Evolutionary conservation across 176 grass and related monocot species (phyloP), one percentile per base, ranked within the genome.

Genomic region (Typha latifolia): DNA sequence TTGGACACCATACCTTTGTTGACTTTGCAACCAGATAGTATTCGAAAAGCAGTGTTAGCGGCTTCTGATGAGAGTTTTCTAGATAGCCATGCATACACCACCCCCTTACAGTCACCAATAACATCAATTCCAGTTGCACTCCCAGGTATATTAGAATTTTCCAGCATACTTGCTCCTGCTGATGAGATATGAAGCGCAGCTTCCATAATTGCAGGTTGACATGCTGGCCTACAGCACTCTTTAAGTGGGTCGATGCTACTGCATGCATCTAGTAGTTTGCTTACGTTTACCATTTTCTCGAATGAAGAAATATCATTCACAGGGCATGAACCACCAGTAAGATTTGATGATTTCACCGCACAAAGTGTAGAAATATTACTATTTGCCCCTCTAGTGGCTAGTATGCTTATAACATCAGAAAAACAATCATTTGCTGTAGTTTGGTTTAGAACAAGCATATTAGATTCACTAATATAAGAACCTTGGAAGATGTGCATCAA

Each of bases 401-500:
- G 80, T 68, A 92, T 86, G 72, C 56, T 92, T 74, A 97, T 84
- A 61, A 97, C 69, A 65, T 97, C 88, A 6, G 85, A 82, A 71
- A 97, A 97, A 64, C 93, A 97, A 62, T 75, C 89, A 69, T 89
- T 97, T 67, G 88, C 82, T 61, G 83, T 65, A 62, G 80, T 80
- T 72, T 92, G 83, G 67, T 92, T 89, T 27, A 97, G 73, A 86
- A 92, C 85, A 48, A 97, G 83, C 1, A 72, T 80, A 77, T 78
- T 62, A 14, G 72, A 80, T 76, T 77, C 82, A 73, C 72, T 80
- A 64, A 69, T 80, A 71, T 91, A 89, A 34, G 66, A 66, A 78
- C 87, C 86, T 86, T 92, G 93, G 76, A 92, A 97, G 70, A 97
- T 84, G 63, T 97, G 84, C 85, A 97, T 78, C 76, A 97, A 84